Conservation (phyloP, 1,139 yeast genomes). For the Suhomyces ambrosiae region DNA sequence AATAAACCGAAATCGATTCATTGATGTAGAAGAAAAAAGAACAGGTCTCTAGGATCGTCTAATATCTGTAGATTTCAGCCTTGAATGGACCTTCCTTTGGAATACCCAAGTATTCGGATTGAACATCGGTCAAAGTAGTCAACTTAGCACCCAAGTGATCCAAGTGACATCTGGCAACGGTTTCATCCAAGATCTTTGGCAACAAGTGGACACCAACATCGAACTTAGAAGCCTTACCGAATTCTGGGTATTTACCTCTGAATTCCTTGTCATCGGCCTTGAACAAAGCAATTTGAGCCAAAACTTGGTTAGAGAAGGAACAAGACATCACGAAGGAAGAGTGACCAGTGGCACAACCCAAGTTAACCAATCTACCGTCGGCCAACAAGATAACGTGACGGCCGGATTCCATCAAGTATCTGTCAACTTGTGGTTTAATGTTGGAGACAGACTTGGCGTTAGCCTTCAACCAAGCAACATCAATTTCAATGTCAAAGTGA, state of each 20-base stretch:
- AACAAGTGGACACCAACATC: constrained; percentile 91
- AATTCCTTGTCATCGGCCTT: constrained; percentile 82
- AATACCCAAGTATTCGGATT: constrained; percentile 94
- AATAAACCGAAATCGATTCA: not conserved
- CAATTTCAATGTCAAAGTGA: constrained; percentile 98
- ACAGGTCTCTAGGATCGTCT: constrained; percentile 29
- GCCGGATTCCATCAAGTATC: constrained; percentile 88
- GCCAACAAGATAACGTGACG: constrained; percentile 96
- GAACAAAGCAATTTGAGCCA: constrained; percentile 98
- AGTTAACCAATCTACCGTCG: constrained; percentile 99
- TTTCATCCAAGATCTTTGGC: constrained; percentile 98
- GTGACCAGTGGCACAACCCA: constrained; percentile 99
- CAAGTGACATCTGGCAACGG: constrained; percentile 97
- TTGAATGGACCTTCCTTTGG: constrained; percentile 97
- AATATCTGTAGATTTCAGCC: constrained; percentile 98
- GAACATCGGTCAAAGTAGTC: constrained; percentile 74
- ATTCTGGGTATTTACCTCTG: constrained; percentile 84
- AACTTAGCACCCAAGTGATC: constrained; percentile 92
- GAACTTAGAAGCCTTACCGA: constrained; percentile 90
- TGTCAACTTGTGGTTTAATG: constrained; percentile 99
- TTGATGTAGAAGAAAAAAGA: constrained; percentile 12
- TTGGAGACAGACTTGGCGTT: constrained; percentile 88
- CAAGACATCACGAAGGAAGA: constrained; percentile 99
- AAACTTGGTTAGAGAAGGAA: constrained; percentile 99
- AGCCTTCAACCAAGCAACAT: constrained; percentile 96